These are phyloP conservation scores for Tubosaeta sp. DNA, from an alignment of 768 basidiomycete genomes.

Conservation along the genomic window DNA sequence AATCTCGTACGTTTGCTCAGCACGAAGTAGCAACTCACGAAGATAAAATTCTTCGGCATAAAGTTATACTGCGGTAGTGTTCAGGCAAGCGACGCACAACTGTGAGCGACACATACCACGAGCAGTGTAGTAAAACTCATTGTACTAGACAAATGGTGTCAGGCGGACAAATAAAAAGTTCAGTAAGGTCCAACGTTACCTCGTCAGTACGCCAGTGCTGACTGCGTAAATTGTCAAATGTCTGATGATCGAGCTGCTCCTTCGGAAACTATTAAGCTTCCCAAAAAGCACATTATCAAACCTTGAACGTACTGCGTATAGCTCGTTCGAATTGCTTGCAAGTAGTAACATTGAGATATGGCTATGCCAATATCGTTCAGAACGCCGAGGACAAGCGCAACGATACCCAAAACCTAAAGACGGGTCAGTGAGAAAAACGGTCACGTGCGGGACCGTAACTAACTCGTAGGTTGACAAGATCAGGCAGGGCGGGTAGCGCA, in stretches of 20 bases:
- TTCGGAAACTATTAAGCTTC: slow-evolving; percentile 19
- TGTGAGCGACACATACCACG: slow-evolving; percentile 38
- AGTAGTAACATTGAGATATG: slow-evolving; percentile 47
- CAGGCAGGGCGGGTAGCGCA: slow-evolving; percentile 37
- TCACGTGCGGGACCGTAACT: slow-evolving; percentile 6
- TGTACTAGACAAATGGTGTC: slow-evolving; percentile 14
- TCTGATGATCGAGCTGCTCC: slow-evolving; percentile 55
- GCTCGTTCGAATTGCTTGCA: slow-evolving; percentile 50
- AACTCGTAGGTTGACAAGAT: slow-evolving; percentile 45
- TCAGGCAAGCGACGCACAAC: not conserved
- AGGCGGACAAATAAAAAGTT: not conserved
- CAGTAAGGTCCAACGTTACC: slow-evolving; percentile 30
- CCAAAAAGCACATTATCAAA: not conserved
- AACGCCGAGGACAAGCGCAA: slow-evolving; percentile 47
- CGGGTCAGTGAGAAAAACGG: not conserved
- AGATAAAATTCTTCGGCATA: slow-evolving; percentile 53
- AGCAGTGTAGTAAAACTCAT: slow-evolving; percentile 46
- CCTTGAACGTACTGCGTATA: slow-evolving; percentile 35
- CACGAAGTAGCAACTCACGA: slow-evolving; percentile 58
- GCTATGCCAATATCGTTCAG: slow-evolving; percentile 51
- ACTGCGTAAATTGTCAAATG: slow-evolving; percentile 55
- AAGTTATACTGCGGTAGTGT: slow-evolving; percentile 46
- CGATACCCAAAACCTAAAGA: slow-evolving; percentile 41
- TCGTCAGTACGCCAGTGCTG: slow-evolving; percentile 61
- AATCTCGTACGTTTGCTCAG: slow-evolving; percentile 55